Conservation (phyloP, 1,139 yeast genomes). For the Yamadazyma epiphylla region DNA sequence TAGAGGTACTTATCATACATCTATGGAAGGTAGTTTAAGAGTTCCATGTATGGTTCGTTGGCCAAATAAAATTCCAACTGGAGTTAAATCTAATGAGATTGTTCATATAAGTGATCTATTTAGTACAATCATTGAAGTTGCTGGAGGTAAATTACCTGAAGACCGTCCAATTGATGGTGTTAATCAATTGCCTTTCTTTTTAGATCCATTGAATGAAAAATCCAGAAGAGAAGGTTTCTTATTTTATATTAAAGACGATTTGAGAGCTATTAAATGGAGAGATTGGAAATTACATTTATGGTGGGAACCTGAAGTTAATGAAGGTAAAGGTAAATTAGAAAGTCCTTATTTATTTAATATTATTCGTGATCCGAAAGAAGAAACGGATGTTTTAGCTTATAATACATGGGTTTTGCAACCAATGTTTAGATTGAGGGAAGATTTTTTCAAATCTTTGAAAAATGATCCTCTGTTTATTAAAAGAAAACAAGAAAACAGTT, state of each 20-base stretch:
- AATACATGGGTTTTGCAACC: conserved; percentile 1
- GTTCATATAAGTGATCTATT: conserved; percentile 1
- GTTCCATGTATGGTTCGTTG: conserved; percentile 2
- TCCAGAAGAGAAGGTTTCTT: conserved; percentile 1
- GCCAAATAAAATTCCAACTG: conserved; percentile 1
- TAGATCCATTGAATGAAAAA: background rate
- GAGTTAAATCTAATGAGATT: background rate
- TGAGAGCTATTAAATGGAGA: conserved; percentile 1
- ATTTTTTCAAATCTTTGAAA: conserved; percentile 1
- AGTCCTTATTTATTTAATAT: conserved; percentile 1
- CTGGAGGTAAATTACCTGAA: conserved; percentile 1
- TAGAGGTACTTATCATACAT: conserved; percentile 1
- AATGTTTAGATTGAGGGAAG: background rate
- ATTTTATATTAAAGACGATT: conserved; percentile 1
- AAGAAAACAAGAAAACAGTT: no score
- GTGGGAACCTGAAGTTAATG: conserved; percentile 1
- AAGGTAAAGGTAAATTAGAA: conserved; percentile 1
- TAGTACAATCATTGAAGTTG: conserved; percentile 1
- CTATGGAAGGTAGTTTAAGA: conserved; percentile 2
- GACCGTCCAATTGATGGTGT: conserved; percentile 1
- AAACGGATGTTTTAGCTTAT: background rate
- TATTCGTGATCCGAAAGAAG: conserved; percentile 1
- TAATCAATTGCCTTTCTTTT: background rate
- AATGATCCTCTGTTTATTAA: background rate
- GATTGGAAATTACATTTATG: background rate